Percentiles rank a stretch among this genome's conserved stretches.
phyloP scores from a whole-genome alignment of 768 basidiomycete genomes.

The Tylopilus plumbeoviolaceoides region DNA sequence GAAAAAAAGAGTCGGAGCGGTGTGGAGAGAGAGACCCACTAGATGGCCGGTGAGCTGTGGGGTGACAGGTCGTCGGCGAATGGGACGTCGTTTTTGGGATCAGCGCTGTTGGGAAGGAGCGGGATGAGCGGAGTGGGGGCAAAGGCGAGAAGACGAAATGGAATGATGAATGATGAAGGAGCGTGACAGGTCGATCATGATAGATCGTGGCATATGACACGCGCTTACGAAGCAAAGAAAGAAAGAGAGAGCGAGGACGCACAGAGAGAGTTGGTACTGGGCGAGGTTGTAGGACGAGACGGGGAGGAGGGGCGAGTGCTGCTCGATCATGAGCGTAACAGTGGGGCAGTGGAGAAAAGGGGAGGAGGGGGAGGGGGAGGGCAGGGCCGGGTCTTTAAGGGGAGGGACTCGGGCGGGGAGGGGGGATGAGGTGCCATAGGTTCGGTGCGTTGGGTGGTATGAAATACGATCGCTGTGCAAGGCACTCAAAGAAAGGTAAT shows the following conservation, averaged over 20 bases:
- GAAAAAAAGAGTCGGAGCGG: slow-evolving; percentile 12
- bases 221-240: slow-evolving; percentile 23
- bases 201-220: slow-evolving; percentile 31
- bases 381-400: slow-evolving; percentile 22
- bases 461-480: slow-evolving; percentile 34
- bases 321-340: slow-evolving; percentile 52
- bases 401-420: not conserved
- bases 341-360: not conserved
- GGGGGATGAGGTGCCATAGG: not conserved
- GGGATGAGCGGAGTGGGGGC: slow-evolving; percentile 9
- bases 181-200: slow-evolving; percentile 27
- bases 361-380: slow-evolving; percentile 1
- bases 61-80: slow-evolving; percentile 47
- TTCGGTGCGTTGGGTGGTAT: slow-evolving; percentile 12
- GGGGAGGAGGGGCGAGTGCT: slow-evolving; percentile 36
- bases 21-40: slow-evolving; percentile 36
- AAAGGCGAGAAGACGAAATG: slow-evolving; percentile 2
- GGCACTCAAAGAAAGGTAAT: slow-evolving; percentile 30
- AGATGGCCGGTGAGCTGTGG: slow-evolving; percentile 42
- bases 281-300: slow-evolving; percentile 59
- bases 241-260: slow-evolving; percentile 28
- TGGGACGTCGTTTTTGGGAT: slow-evolving; percentile 39
- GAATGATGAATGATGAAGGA: slow-evolving; percentile 10
- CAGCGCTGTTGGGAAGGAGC: slow-evolving; percentile 26
- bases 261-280: slow-evolving; percentile 61